phyloP scores from a whole-genome alignment of 1,284 basidiomycete species.

The Ganoderma meredithae region DNA sequence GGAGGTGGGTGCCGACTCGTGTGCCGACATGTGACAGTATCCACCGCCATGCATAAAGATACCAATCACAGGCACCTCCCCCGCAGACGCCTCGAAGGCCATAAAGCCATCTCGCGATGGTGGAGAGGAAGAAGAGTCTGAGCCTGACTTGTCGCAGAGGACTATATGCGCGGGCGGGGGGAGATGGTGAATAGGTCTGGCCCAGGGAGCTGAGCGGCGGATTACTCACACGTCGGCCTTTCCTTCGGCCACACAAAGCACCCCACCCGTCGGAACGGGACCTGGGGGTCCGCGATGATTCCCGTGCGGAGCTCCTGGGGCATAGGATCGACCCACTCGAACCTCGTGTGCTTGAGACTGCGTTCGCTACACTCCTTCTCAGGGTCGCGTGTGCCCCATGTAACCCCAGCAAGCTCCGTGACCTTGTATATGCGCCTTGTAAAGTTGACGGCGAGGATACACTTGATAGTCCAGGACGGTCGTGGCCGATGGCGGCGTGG shows the following conservation, averaged over 20 bases:
- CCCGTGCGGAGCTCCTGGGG: conserved; percentile 49
- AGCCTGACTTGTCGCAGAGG: not conserved
- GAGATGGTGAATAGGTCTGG: not conserved
- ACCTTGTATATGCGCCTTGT: conserved; percentile 58
- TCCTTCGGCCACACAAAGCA: conserved; percentile 55
- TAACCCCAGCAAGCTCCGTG: conserved; percentile 60
- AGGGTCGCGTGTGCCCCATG: conserved; percentile 56
- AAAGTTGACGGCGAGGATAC: conserved; percentile 58
- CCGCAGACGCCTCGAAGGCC: conserved; percentile 36
- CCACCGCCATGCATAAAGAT: conserved; percentile 61
- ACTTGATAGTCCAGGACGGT: conserved; percentile 54
- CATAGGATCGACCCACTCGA: conserved; percentile 55
- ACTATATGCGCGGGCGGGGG: not conserved
- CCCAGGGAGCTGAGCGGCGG: too few species aligned
- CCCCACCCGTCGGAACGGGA: conserved; percentile 53
- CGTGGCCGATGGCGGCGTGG: conserved; percentile 53
- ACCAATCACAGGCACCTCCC: conserved; percentile 47
- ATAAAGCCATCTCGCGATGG: not conserved
- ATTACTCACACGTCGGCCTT: conserved; percentile 33
- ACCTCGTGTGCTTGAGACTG: conserved; percentile 52
- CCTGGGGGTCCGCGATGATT: conserved; percentile 47
- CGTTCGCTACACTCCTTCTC: conserved; percentile 40
- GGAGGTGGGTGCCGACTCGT: conserved; percentile 55
- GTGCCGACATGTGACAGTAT: conserved; percentile 63
- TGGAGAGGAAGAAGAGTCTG: not conserved